Evolutionary conservation across 108 stramenopile genomes (phyloP).

Genomic region (Cyclotella kingstonii): DNA sequence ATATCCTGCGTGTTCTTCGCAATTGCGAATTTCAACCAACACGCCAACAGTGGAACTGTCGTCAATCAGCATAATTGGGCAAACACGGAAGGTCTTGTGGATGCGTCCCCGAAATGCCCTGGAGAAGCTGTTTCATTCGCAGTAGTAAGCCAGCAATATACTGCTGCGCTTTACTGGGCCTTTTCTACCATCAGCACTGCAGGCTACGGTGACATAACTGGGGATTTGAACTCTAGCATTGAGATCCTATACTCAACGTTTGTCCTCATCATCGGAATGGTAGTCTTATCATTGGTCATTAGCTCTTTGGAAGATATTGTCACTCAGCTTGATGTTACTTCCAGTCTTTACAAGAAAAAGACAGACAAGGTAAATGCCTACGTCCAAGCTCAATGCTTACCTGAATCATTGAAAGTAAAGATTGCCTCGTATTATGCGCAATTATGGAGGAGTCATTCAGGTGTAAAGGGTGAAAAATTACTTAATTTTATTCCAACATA

Average conservation of each 20-base stretch:
- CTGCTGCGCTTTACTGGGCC: constrained; percentile 53
- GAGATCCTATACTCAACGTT: constrained; percentile 53
- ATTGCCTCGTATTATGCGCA: constrained; percentile 44
- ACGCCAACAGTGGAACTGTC: constrained; percentile 14
- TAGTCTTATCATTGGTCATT: constrained; percentile 53
- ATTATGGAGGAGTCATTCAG: constrained; percentile 51
- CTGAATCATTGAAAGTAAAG: constrained; percentile 30
- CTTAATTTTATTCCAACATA: constrained; percentile 40
- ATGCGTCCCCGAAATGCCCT: constrained; percentile 17
- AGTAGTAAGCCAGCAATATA: constrained; percentile 33
- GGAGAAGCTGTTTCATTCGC: constrained; percentile 14
- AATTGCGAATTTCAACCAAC: constrained; percentile 45
- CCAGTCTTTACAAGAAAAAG: constrained; percentile 49
- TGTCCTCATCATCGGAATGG: constrained; percentile 45
- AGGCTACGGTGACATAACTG: constrained; percentile 57
- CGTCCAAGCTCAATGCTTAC: constrained; percentile 27
- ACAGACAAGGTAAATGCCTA: constrained; percentile 39
- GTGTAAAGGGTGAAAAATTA: constrained; percentile 41
- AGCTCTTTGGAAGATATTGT: constrained; percentile 61
- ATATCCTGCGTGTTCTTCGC: constrained; percentile 46
- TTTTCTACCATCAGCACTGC: constrained; percentile 56
- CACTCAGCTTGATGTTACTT: constrained; percentile 61
- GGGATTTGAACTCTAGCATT: constrained; percentile 28
- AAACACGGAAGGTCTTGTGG: constrained; percentile 26
- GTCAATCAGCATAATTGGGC: constrained; percentile 26